These are phyloP conservation scores for Pseudozyma tsukubaensis DNA, from an alignment of 1,284 basidiomycete species.

Conservation along the genomic window DNA sequence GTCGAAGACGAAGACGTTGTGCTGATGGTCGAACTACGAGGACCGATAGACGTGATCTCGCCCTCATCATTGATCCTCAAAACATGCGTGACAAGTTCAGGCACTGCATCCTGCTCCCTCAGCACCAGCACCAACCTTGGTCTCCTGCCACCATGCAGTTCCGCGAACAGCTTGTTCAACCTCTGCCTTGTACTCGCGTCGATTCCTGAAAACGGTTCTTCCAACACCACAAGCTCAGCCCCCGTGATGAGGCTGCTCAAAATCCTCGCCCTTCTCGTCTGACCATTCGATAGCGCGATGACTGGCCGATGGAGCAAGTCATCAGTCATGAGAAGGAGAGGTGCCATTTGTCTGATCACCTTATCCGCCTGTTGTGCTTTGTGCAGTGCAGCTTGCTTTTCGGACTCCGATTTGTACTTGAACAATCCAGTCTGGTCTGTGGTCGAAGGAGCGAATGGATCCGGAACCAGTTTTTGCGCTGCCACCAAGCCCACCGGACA, in stretches of 20 bases:
- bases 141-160: conserved; percentile 72
- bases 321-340: conserved; percentile 47
- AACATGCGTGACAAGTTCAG: conserved; percentile 84
- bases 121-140: conserved; percentile 81
- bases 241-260: conserved; percentile 80
- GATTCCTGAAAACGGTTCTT: conserved; percentile 58
- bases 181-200: conserved; percentile 38
- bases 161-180: conserved; percentile 70
- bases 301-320: conserved; percentile 56
- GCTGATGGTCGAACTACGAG: conserved; percentile 1
- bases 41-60: conserved; percentile 71
- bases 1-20: neutral
- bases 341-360: conserved; percentile 46
- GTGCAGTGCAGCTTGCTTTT: conserved; percentile 6
- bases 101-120: conserved; percentile 82
- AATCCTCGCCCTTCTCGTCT: conserved; percentile 87
- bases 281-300: conserved; percentile 85
- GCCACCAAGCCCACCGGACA: conserved; percentile 57
- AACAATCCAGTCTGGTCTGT: conserved; percentile 35
- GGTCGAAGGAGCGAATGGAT: conserved; percentile 47
- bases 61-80: conserved; percentile 74
- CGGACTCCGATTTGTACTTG: conserved; percentile 44
- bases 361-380: conserved; percentile 33
- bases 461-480: conserved; percentile 46
- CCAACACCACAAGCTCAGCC: conserved; percentile 71